phyloP scores from a whole-genome alignment of 2,329 filamentous ascomycete genomes.

The Pseudocercospora eumusae region DNA sequence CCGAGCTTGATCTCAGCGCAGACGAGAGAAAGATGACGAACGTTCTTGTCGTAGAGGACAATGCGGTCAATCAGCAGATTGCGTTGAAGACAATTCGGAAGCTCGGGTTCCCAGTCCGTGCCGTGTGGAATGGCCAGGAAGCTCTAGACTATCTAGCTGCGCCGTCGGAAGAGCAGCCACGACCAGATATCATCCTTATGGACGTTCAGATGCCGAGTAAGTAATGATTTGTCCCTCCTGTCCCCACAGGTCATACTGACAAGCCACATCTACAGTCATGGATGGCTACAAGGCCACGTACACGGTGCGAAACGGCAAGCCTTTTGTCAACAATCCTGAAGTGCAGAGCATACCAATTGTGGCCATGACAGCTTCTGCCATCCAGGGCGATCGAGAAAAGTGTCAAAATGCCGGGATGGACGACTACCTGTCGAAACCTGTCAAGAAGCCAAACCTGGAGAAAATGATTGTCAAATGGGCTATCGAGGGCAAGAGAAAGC shows the following conservation, averaged over 20 bases:
- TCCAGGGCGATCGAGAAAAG: constrained; percentile 74
- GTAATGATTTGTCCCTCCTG: neutral
- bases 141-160: constrained; percentile 68
- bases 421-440: constrained; percentile 70
- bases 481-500: constrained; percentile 45
- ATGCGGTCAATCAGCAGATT: constrained; percentile 69
- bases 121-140: constrained; percentile 77
- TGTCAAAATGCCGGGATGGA: constrained; percentile 75
- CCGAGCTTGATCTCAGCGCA: constrained; percentile 56
- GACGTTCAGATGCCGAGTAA: constrained; percentile 45
- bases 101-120: constrained; percentile 69
- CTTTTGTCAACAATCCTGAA: constrained; percentile 60
- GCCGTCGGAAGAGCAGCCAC: constrained; percentile 48
- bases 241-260: no score
- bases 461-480: constrained; percentile 72
- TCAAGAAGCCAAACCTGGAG: constrained; percentile 67
- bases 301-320: constrained; percentile 66
- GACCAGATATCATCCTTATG: constrained; percentile 70
- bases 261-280: constrained; percentile 52
- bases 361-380: constrained; percentile 79
- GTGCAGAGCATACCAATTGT: constrained; percentile 69
- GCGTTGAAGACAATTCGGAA: constrained; percentile 73
- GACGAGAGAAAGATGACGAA: constrained; percentile 64
- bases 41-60: constrained; percentile 79
- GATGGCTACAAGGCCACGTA: constrained; percentile 79